phyloP scores from a whole-genome alignment of 352 stramenopile species.

The Phytophthora europaea region DNA sequence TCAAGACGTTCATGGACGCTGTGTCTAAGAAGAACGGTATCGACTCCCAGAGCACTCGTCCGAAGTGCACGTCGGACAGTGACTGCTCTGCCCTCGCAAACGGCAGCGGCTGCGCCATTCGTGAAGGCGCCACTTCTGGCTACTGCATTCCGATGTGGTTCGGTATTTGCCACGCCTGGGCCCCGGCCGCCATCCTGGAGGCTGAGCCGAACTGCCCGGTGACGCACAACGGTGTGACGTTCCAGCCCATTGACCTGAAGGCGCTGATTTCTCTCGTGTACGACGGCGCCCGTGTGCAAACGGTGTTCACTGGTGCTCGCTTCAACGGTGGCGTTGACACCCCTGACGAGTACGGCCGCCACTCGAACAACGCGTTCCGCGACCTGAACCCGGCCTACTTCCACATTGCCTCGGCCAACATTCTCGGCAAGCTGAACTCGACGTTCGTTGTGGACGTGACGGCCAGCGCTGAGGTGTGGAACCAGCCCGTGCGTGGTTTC shows the following conservation, averaged over 20 bases:
- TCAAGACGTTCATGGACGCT: slow-evolving; percentile 42
- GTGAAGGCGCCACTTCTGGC: slow-evolving; percentile 20
- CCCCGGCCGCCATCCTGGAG: slow-evolving; percentile 41
- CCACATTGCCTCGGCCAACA: slow-evolving; percentile 54
- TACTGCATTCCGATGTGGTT: slow-evolving; percentile 49
- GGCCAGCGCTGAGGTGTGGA: slow-evolving; percentile 55
- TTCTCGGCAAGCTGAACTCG: slow-evolving; percentile 49
- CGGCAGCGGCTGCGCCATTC: slow-evolving; percentile 31
- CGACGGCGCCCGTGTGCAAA: slow-evolving; percentile 33
- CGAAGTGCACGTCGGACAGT: slow-evolving; percentile 24
- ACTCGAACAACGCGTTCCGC: slow-evolving; percentile 43
- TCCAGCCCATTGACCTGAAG: slow-evolving; percentile 33
- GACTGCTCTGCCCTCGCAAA: slow-evolving; percentile 28
- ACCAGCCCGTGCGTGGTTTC: slow-evolving; percentile 64
- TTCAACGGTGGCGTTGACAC: slow-evolving; percentile 33
- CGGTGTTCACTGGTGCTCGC: slow-evolving; percentile 54
- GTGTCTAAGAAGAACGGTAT: slow-evolving; percentile 43
- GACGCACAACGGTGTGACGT: slow-evolving; percentile 43
- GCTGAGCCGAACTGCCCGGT: slow-evolving; percentile 42
- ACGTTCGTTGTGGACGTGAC: slow-evolving; percentile 57
- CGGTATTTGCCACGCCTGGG: slow-evolving; percentile 46
- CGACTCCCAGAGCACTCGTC: slow-evolving; percentile 17
- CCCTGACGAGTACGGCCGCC: slow-evolving; percentile 55
- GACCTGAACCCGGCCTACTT: slow-evolving; percentile 62
- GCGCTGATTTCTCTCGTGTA: slow-evolving; percentile 35